Conservation (phyloP, 306 rosid species). For the Trifolium subterraneum region DNA sequence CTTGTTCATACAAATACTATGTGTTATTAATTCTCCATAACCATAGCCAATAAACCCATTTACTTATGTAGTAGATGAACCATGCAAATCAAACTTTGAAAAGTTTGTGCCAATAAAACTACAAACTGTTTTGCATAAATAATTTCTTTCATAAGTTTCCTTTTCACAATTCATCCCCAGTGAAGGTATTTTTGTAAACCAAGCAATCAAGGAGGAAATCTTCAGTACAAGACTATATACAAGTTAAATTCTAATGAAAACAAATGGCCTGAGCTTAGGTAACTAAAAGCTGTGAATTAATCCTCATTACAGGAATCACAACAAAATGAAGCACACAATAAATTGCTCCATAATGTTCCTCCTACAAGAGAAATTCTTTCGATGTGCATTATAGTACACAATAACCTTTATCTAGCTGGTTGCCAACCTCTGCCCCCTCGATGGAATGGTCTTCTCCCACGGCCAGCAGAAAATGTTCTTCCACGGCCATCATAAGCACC, state of each 20-base stretch:
- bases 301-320: not conserved
- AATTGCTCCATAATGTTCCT: slow-evolving; percentile 1
- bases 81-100: not conserved
- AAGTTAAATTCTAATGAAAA: slow-evolving; percentile 9
- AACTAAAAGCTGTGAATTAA: not conserved
- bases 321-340: not conserved
- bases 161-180: slow-evolving; percentile 4
- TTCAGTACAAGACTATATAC: not conserved
- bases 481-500: slow-evolving; percentile 53
- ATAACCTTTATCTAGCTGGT: slow-evolving; percentile 46
- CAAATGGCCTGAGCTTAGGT: not conserved
- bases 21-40: not conserved
- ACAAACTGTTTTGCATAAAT: not conserved
- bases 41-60: not conserved
- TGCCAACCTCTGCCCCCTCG: slow-evolving; percentile 53
- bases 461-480: slow-evolving; percentile 40
- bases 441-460: slow-evolving; percentile 45
- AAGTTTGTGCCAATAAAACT: not conserved
- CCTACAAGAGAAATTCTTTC: not conserved
- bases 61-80: not conserved
- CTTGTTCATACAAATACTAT: not conserved
- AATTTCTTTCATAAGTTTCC: not conserved
- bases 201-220: slow-evolving; percentile 19
- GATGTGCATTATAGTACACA: not conserved
- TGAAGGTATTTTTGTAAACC: not conserved